These are phyloP conservation scores for Trichoderma endophyticum DNA, from an alignment of 2,329 filamentous ascomycete species.

Conservation along the genomic window DNA sequence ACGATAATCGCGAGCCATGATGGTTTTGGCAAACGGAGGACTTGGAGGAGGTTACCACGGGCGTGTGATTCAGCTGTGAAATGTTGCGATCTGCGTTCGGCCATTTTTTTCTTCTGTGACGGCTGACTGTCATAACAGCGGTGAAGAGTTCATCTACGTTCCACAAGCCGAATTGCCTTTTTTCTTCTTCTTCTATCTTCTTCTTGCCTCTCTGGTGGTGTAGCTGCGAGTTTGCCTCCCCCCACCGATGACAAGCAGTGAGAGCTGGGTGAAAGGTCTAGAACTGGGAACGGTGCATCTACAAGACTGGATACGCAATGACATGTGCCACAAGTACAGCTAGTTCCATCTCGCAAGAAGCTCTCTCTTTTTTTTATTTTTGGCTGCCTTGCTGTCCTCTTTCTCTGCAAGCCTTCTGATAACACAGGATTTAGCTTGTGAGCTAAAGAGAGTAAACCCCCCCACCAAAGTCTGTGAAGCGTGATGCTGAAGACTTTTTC, in stretches of 20 bases:
- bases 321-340: background rate
- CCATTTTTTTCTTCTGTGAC: no score
- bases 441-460: background rate
- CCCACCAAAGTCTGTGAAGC: background rate
- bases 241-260: background rate
- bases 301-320: background rate
- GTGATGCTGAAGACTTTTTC: conserved; percentile 17
- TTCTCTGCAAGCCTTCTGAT: background rate
- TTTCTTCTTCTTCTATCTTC: background rate
- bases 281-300: background rate
- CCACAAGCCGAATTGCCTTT: background rate
- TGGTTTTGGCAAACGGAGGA: background rate
- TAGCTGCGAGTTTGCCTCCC: background rate
- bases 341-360: background rate
- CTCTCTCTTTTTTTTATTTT: background rate
- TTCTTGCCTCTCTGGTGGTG: background rate
- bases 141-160: background rate
- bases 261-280: background rate
- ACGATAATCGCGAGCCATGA: background rate
- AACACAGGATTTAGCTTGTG: background rate
- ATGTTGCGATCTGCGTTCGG: background rate
- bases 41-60: background rate
- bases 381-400: background rate
- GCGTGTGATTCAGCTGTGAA: conserved; percentile 4
- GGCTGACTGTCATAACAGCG: conserved; percentile 3